These are phyloP conservation scores for Cyclocybe aegerita DNA, from an alignment of 768 basidiomycete genomes.

Conservation along the genomic window DNA sequence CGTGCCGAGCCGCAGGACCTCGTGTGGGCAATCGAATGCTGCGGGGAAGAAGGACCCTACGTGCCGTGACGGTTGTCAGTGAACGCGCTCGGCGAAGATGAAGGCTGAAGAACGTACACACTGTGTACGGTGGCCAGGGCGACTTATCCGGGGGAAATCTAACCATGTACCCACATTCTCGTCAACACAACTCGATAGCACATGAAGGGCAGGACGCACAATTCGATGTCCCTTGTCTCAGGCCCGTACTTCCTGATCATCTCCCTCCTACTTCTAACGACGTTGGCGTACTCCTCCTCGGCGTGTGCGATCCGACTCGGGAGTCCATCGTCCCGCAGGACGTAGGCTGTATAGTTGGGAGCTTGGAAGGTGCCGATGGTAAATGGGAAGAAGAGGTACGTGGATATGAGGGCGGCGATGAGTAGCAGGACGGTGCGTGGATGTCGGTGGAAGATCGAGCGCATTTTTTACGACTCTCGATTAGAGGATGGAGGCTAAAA, in stretches of 20 bases:
- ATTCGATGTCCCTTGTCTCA: slow-evolving; percentile 40
- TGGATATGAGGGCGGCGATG: slow-evolving; percentile 38
- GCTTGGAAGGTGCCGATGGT: slow-evolving; percentile 17
- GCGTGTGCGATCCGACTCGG: slow-evolving; percentile 39
- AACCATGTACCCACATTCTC: neutral
- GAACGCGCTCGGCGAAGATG: no score
- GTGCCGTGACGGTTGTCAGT: no score
- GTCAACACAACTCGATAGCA: neutral
- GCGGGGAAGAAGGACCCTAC: slow-evolving; percentile 58
- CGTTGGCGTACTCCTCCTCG: slow-evolving; percentile 44
- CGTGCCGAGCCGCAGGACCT: slow-evolving; percentile 46
- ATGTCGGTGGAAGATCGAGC: slow-evolving; percentile 30
- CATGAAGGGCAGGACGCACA: slow-evolving; percentile 31
- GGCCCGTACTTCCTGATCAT: slow-evolving; percentile 59
- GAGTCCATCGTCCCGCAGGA: slow-evolving; percentile 32
- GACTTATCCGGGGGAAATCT: slow-evolving; percentile 53
- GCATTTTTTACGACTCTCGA: no score
- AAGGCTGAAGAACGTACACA: slow-evolving; percentile 39
- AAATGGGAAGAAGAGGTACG: slow-evolving; percentile 46
- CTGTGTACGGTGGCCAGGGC: slow-evolving; percentile 59
- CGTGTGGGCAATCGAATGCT: slow-evolving; percentile 52
- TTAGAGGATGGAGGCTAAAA: no score
- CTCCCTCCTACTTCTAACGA: slow-evolving; percentile 38
- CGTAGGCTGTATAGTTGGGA: slow-evolving; percentile 12
- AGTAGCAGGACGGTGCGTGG: slow-evolving; percentile 47